phyloP scores from a whole-genome alignment of 1,139 yeast species.

The Wickerhamomyces sp. region DNA sequence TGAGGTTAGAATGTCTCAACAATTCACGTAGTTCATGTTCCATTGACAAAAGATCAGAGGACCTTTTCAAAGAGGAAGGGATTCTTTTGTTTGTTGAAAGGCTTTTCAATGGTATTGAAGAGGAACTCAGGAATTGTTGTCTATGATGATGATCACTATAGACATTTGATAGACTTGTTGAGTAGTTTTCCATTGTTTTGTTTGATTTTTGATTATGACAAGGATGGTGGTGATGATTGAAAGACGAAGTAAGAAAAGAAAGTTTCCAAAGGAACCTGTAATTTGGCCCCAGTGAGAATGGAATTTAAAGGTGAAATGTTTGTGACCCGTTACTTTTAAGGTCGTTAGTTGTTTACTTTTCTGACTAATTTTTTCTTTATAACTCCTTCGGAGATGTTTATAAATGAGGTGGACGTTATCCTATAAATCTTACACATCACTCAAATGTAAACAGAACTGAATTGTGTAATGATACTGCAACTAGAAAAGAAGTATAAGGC shows the following conservation, averaged over 20 bases:
- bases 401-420: no score
- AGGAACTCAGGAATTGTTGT: neutral
- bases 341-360: neutral
- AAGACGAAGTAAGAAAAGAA: no score
- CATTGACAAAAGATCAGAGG: slow-evolving; percentile 25
- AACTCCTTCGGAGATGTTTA: no score
- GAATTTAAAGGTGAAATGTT: no score
- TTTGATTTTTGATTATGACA: no score
- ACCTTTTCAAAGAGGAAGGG: slow-evolving; percentile 15
- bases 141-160: neutral
- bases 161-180: neutral
- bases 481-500: neutral
- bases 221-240: no score
- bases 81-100: neutral
- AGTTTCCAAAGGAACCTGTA: no score
- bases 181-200: neutral
- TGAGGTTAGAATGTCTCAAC: slow-evolving; percentile 15
- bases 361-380: no score
- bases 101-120: neutral
- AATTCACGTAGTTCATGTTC: slow-evolving; percentile 23
- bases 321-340: neutral
- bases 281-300: no score
- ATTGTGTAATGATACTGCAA: no score
- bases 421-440: no score
- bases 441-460: no score